Evolutionary conservation across 345 rosid genomes (phyloP), one percentile per base, ranked within the genome.

Genomic region (Salix exigua): DNA sequence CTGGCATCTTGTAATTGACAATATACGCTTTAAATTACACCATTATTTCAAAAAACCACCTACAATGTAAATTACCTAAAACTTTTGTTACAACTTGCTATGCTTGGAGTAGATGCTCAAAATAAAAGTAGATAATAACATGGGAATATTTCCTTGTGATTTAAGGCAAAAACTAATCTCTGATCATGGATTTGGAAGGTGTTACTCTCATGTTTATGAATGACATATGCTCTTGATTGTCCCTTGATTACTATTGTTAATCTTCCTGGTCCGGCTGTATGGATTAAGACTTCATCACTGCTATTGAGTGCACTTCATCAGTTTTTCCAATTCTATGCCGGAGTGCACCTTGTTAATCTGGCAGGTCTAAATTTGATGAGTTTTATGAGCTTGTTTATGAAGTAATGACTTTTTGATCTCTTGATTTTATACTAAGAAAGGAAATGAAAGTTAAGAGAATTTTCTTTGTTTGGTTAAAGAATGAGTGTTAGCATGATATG

Each of bases 81-180:
- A 5, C 18, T 37, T 65, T 65, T 65, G 9, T 33, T 7, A 13
- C 4, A 44, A 66, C 55, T 18, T 7, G 40, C 40, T 68, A 13
- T 68, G 48, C 53, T 38, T 51, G 78, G 77, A 35, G 51, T 37
- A 53, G 65, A 40, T 75, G 51, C 19, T 53, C 40, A n/a, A 12
- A 50, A 40, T 67, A 75, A 37, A 51, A 51, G 37, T 50, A 66
- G n/a, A 66, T 23, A 28, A 58, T 58, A 42, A 28, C 55, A 38
- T 17, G 44, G 58, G n/a, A 4, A 33, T 13, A 25, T 30, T 26
- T 68, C 21, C 55, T 5, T 11, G 38, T 17, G 35, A 40, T 61
- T 55, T 30, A 40, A 61, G 63, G 75, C 25, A 61, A 21, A 21
- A 5, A 4, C 10, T 38, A 40, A 1, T 30, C 21, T 44, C 19